Conservation (phyloP, 306 rosid genomes). For the Crataegus laevigata region DNA sequence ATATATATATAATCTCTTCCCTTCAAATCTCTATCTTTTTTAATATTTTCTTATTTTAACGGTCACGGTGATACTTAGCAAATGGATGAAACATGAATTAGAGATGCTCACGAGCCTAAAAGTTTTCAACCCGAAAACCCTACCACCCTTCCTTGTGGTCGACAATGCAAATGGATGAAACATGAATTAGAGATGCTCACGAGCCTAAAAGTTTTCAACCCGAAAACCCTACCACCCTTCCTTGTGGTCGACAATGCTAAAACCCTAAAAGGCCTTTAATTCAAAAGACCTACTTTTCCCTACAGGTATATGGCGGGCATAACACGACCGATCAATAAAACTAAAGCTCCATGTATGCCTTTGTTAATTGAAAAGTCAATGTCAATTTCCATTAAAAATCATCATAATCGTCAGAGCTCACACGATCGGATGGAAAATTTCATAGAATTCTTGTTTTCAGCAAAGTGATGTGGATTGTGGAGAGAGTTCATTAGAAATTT, state of each 20-base stretch:
- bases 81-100: background rate
- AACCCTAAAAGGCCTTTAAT: background rate
- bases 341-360: background rate
- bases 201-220: background rate
- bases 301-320: background rate
- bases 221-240: background rate
- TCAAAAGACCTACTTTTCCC: background rate
- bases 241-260: constrained; percentile 5
- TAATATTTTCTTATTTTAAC: too few relatives aligned
- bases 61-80: too few relatives aligned
- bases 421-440: background rate
- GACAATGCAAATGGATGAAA: background rate
- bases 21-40: too few relatives aligned
- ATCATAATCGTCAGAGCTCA: background rate
- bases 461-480: background rate
- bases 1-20: too few relatives aligned
- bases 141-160: constrained; percentile 1
- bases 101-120: background rate
- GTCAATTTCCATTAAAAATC: background rate
- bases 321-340: background rate
- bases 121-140: background rate
- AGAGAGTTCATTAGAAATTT: background rate
- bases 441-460: background rate
- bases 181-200: background rate
- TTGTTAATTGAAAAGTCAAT: background rate